phyloP scores from a whole-genome alignment of 495 filamentous ascomycete species.

The Hamigera avellanea region DNA sequence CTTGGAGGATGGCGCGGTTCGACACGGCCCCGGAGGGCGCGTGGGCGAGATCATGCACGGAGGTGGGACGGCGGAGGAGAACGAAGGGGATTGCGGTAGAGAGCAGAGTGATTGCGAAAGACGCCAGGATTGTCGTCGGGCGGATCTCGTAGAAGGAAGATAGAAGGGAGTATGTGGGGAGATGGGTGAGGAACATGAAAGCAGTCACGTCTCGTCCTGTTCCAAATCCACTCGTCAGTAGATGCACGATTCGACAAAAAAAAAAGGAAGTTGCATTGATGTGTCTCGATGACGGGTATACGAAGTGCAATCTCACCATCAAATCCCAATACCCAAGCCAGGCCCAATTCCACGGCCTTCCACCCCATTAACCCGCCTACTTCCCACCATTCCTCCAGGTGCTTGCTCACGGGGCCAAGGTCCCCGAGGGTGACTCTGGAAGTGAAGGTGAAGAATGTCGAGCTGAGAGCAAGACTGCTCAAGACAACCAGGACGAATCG shows the following conservation, averaged over 20 bases:
- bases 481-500: constrained; percentile 54
- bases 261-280: too few relatives aligned
- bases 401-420: constrained; percentile 49
- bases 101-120: constrained; percentile 51
- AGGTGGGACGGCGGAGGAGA: constrained; percentile 52
- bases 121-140: constrained; percentile 40
- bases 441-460: constrained; percentile 42
- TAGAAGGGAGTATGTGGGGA: constrained; percentile 60
- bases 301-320: constrained; percentile 44
- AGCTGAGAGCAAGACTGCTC: constrained; percentile 49
- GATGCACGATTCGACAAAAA: too few relatives aligned
- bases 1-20: constrained; percentile 60
- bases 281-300: too few relatives aligned
- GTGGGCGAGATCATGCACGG: constrained; percentile 46
- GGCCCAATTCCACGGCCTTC: constrained; percentile 55
- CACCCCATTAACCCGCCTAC: constrained; percentile 50
- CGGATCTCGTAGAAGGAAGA: constrained; percentile 61
- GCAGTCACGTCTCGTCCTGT: constrained; percentile 57
- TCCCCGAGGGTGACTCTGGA: constrained; percentile 41
- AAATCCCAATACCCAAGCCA: constrained; percentile 59
- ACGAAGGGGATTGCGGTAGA: constrained; percentile 59
- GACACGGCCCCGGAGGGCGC: constrained; percentile 30
- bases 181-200: constrained; percentile 56
- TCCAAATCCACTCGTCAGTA: too few relatives aligned
- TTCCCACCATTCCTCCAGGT: constrained; percentile 47